Conservation (phyloP, 2,329 filamentous ascomycete species). For the Pestalotiopsis sp. region DNA sequence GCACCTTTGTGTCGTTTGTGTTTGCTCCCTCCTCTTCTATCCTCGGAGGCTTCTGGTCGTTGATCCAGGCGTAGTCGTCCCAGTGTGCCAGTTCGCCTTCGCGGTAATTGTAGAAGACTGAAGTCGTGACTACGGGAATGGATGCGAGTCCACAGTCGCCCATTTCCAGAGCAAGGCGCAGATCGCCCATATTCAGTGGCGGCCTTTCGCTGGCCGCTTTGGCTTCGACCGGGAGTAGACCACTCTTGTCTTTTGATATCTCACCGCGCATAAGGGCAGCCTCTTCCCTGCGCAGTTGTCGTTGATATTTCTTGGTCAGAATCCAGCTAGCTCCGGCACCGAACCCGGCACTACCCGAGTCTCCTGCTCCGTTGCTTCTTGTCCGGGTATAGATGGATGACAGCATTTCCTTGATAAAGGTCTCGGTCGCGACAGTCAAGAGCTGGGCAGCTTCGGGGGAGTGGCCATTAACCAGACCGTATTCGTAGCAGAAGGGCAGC, state of each 20-base stretch:
- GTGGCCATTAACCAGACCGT: conserved; percentile 61
- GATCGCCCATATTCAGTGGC: conserved; percentile 74
- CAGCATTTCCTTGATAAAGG: conserved; percentile 66
- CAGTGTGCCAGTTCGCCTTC: conserved; percentile 75
- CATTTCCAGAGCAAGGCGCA: conserved; percentile 74
- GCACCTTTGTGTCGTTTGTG: conserved; percentile 33
- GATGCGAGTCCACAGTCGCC: conserved; percentile 74
- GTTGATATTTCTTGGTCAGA: conserved; percentile 76
- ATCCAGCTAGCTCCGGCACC: conserved; percentile 70
- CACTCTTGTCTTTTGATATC: conserved; percentile 70
- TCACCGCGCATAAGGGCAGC: conserved; percentile 72
- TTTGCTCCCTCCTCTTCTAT: conserved; percentile 31
- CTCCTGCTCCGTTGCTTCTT: conserved; percentile 63
- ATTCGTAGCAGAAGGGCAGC: conserved; percentile 69
- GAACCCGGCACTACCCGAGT: conserved; percentile 61
- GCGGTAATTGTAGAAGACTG: conserved; percentile 69
- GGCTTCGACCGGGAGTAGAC: conserved; percentile 78
- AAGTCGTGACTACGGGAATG: conserved; percentile 73
- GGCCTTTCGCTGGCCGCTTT: conserved; percentile 72
- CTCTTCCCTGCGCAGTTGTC: conserved; percentile 76
- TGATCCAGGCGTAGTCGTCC: conserved; percentile 58
- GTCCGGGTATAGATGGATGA: conserved; percentile 65
- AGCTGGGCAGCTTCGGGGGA: conserved; percentile 61
- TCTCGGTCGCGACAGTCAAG: conserved; percentile 65
- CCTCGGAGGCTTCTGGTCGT: conserved; percentile 32